A percentile compares a stretch with the other conserved stretches of the same genome.
Evolutionary conservation across 2,329 filamentous ascomycete species (phyloP).

Genomic region (Clonostachys solani): DNA sequence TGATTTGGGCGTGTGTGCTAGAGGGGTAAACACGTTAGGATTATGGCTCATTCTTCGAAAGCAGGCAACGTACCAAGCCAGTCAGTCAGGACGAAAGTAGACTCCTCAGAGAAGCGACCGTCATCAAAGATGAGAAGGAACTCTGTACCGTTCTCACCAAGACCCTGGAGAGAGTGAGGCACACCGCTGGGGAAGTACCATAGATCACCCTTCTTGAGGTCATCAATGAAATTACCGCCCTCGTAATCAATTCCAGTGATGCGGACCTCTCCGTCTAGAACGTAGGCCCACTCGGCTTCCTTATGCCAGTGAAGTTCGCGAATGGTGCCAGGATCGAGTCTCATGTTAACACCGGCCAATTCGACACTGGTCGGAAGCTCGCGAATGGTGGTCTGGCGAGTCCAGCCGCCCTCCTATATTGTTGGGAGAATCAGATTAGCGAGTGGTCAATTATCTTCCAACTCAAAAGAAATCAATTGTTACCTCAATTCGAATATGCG

Average conservation of each 20-base stretch:
- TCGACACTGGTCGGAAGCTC: constrained; percentile 64
- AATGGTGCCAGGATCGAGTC: constrained; percentile 67
- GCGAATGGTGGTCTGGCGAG: constrained; percentile 65
- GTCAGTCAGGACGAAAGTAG: constrained; percentile 70
- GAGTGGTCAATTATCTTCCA: constrained; percentile 1
- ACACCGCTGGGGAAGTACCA: constrained; percentile 80
- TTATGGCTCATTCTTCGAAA: too few species aligned
- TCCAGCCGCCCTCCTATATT: constrained; percentile 72
- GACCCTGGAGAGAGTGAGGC: constrained; percentile 72
- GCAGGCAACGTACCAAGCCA: constrained; percentile 52
- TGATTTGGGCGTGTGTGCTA: constrained; percentile 65
- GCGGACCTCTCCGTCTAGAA: constrained; percentile 66
- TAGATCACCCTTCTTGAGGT: constrained; percentile 70
- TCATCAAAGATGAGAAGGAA: constrained; percentile 45
- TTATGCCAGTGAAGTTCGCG: constrained; percentile 81
- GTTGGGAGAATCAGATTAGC: neutral
- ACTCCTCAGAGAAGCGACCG: constrained; percentile 51
- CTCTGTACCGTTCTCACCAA: constrained; percentile 56
- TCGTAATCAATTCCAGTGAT: constrained; percentile 72
- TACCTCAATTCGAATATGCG: constrained; percentile 60
- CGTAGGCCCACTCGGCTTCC: constrained; percentile 74
- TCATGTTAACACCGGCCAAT: constrained; percentile 75
- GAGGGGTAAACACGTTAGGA: too few species aligned
- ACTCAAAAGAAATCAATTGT: neutral
- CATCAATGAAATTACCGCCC: constrained; percentile 73